Evolutionary conservation across 2,329 filamentous ascomycete species (phyloP).

Genomic region (Annulohypoxylon truncatum): DNA sequence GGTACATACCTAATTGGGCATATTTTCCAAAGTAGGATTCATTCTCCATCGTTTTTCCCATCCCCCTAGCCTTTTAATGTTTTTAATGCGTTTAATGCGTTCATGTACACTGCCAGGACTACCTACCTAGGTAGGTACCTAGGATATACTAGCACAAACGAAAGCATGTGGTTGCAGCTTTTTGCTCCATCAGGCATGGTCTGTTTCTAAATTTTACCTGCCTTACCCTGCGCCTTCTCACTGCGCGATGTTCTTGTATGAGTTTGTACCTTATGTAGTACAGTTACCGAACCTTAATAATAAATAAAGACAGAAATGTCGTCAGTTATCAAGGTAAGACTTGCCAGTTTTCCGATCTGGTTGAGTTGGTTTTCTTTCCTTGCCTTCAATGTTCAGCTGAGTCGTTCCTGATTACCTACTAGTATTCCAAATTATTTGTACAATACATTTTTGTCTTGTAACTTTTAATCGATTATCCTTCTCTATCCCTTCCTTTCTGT

Average conservation of each 20-base stretch:
- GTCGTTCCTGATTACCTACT: slow-evolving; percentile 21
- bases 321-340: slow-evolving; percentile 34
- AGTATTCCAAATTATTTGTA: slow-evolving; percentile 14
- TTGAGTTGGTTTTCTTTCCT: slow-evolving; percentile 15
- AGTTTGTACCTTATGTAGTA: slow-evolving; percentile 25
- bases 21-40: slow-evolving; percentile 18
- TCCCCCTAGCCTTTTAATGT: background rate
- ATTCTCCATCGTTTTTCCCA: background rate
- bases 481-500: slow-evolving; percentile 8
- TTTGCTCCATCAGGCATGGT: slow-evolving; percentile 22
- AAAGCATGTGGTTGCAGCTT: slow-evolving; percentile 15
- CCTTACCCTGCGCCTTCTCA: slow-evolving; percentile 12
- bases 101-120: slow-evolving; percentile 8
- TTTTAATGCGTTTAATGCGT: slow-evolving; percentile 11
- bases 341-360: slow-evolving; percentile 29
- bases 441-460: slow-evolving; percentile 11
- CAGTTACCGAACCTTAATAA: slow-evolving; percentile 28
- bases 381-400: slow-evolving; percentile 13
- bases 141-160: background rate
- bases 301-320: slow-evolving; percentile 33
- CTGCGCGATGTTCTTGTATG: background rate
- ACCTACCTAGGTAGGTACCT: slow-evolving; percentile 17
- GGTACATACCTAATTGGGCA: slow-evolving; percentile 15
- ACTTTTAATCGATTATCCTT: background rate
- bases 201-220: slow-evolving; percentile 35